These are phyloP conservation scores for Eimeria zaria DNA, from an alignment of 169 alveolate genomes.

Conservation along the genomic window DNA sequence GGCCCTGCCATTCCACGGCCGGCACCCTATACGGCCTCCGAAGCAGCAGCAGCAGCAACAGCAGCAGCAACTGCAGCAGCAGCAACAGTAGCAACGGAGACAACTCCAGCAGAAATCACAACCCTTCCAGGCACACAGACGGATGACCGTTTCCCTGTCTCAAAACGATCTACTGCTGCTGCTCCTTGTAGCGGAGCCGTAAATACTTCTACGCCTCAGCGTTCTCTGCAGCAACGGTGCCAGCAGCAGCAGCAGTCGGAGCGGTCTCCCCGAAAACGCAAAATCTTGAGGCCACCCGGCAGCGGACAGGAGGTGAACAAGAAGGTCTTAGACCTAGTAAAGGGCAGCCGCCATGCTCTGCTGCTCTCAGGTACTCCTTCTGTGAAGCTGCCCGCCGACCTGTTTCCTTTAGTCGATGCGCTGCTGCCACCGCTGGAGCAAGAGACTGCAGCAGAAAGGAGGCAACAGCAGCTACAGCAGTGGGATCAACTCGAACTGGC, in stretches of 20 bases:
- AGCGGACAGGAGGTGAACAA: conserved; percentile 28
- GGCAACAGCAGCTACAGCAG: conserved; percentile 29
- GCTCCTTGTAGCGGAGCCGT: neutral
- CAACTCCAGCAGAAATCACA: neutral
- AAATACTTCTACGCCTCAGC: neutral
- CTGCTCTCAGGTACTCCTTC: conserved; percentile 98
- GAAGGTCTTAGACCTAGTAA: conserved; percentile 88
- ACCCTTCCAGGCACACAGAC: neutral
- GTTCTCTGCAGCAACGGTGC: neutral
- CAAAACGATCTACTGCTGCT: neutral
- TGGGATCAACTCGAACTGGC: conserved; percentile 11
- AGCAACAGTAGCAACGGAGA: neutral
- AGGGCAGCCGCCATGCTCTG: conserved; percentile 94
- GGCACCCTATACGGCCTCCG: conserved; percentile 33
- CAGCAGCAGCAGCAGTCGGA: neutral
- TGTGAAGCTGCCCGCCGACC: conserved; percentile 96
- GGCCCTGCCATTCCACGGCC: conserved; percentile 72
- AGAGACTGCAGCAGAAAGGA: conserved; percentile 20
- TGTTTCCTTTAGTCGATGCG: conserved; percentile 94
- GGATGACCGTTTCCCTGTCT: neutral
- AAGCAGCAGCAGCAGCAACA: conserved; percentile 56
- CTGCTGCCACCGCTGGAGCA: conserved; percentile 83
- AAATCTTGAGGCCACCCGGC: neutral
- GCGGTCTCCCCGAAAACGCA: neutral
- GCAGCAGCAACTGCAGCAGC: neutral